Base-by-base conservation (phyloP, 2,329 filamentous ascomycete genomes). In the Hymenoscyphus salicellus region DNA sequence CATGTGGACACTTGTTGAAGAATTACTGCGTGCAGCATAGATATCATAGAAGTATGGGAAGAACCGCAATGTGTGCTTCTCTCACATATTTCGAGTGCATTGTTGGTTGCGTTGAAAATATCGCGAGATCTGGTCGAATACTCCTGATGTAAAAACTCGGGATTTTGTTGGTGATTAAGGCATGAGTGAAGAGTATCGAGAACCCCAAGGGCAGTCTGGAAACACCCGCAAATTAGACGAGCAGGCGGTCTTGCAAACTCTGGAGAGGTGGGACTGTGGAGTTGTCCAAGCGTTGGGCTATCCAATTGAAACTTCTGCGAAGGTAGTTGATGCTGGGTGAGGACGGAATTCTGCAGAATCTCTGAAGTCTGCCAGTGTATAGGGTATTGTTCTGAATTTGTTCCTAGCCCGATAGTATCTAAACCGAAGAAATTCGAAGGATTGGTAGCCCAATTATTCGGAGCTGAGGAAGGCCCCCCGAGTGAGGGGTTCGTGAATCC, bases 241-340 rank as follows among this genome's bases (percentile, higher is more conserved):
- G 17, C 26, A 46, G 17, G 23, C 2, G 33, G 43, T 28, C 30
- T 46, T 36, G 46, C n/a, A 28, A 61, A 55, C 23, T 46, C 60
- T 26, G 60, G 60, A n/a, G 60, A 55, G 30, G n/a, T 61, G 23
- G 60, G 49, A n/a, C 23, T 55, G n/a, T 30, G 60, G 56, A 61
- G 49, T 7, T 41, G 28, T 7, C 32, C 41, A n/a, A 61, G 20
- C 1, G 32, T 32, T 36, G 60, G 60, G 16, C 20, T 46, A 26
- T 30, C 26, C 3, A 43, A 28, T 26, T 43, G 26, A 20, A 61
- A 32, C 26, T 55, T 28, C 36, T 61, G 36, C 14, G 55, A 33
- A 32, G 55, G 55, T n/a, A 56, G 16, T 16, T 32, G 26, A 26
- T 56, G 55, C 14, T 32, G 14, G 28, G 46, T 7, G 60, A 55